Base-by-base conservation (phyloP, 805 yeast species). In the Helenozyma baotianmanensis region DNA sequence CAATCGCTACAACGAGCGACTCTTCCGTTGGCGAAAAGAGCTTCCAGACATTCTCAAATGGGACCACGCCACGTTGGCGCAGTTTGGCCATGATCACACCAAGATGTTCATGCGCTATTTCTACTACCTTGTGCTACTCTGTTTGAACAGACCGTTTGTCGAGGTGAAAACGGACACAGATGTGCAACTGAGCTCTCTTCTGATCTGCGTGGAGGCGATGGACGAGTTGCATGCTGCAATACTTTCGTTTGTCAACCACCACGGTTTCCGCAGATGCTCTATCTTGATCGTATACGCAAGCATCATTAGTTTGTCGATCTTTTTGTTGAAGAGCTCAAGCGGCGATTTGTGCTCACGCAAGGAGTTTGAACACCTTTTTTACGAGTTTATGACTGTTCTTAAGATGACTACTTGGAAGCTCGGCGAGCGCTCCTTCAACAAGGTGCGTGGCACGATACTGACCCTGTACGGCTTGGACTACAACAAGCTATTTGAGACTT, bases 81-180 rank as follows among this genome's bases (percentile, higher is more conserved):
- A 11, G 6, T 21, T 18, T 2, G 41, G 43, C 19, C 38, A 41
- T 24, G 39, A 41, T 22, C 32, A 38, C 23, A 33, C 42, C 13
- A 28, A 29, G 13, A 39, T 36, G 41, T 35, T 39, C 27, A 21
- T 30, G 23, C 40, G 45, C n/a, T 41, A 39, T 29, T 39, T 36
- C 21, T 41, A 30, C 32, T 41, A 39, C 31, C 33, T 39, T 18
- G 32, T 41, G 12, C 29, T 41, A 9, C 23, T 39, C 9, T 39
- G 43, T 22, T 27, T 41, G 19, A 41, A 41, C 25, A 35, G 45
- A 15, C 43, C 43, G 6, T 41, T 41, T 16, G 32, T 39, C 9
- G 41, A 27, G n/a, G 30, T 34, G 7, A 17, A 30, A 11, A 17
- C 19, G 8, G 19, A 17, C 19, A 27, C 12, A 8, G 21, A 27